Base-by-base conservation (phyloP, 495 filamentous ascomycete genomes). In the Penicillium cosmopolitanum region DNA sequence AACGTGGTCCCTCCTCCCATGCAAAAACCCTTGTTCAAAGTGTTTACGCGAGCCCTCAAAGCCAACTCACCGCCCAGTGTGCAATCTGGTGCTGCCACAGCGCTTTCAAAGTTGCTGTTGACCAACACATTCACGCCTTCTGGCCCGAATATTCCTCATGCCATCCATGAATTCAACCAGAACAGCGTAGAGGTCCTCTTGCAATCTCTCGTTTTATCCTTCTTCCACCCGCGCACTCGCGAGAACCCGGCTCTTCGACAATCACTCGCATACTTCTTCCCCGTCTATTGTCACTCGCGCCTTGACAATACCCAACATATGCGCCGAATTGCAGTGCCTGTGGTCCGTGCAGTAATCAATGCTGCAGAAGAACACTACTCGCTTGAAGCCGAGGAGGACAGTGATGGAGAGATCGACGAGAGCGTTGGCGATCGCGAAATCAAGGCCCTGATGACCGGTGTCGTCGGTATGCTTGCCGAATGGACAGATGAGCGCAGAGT, bases 401-500 rank as follows among this genome's bases (percentile, higher is more conserved):
- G 77, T 57, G 74, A 78, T 48, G 75, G 80, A 12, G 70, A 78
- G 34, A 80, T 92, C 47, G 85, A 89, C 51, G 87, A 90, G 58
- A 86, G 80, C 4, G 70, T 90, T 21, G 91, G 90, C 7, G 87
- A 92, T 28, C 86, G 87, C 19, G 93, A 95, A 57, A 83, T 89
- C 50, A 96, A 95, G 83, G 87, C 95, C 1, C 82, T 87, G 25
- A 83, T 95, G 63, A 77, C 75, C 9, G 83, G 87, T 31, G 89
- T 97, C 34, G 84, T 87, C 28, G 88, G 86, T 3, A 92, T 95
- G 74, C 72, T 98, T 2, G 83, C 92, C 1, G 95, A 98, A 68
- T 98, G 95, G 95, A 98, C 95, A 4, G 95, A 98, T 73, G 91
- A 93, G 55, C 82, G 96, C 18, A 89, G 93, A 66, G 89, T 93